Evolutionary conservation across 306 rosid genomes (phyloP), one percentile per base, ranked within the genome.

Genomic region (Dryas octopetala): DNA sequence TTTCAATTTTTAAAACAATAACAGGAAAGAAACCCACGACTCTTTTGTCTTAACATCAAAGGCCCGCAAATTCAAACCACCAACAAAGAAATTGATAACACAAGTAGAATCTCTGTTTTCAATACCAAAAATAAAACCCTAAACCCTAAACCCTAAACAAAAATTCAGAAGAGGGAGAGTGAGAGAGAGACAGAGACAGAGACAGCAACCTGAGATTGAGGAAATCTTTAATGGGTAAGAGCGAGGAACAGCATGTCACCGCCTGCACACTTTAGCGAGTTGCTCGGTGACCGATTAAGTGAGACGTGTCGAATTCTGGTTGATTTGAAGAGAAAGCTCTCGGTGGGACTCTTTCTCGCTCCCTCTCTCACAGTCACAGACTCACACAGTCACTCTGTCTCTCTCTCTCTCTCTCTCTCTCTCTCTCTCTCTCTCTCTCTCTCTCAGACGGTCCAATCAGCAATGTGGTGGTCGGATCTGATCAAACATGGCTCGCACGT

Each of bases 271-370:
- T 38, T 5, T 23, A 70, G 43, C 48, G 50, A 73, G 23, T 38
- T 26, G 73, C 64, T 32, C 64, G 71, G n/a, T 15, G 58, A 46
- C 19, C 4, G 47, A 15, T 32, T 28, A 46, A 46, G 2, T 17
- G 15, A 32, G 41, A 19, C 45, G 54, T 9, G 55, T 1, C 50
- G 40, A 28, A 23, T 16, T 71, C 17, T n/a, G 51, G n/a, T 14
- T 13, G 43, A 55, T 15, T 19, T 45, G 10, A 10, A 8, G 57
- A 23, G 50, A 14, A 71, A 7, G 40, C 16, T 70, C 28, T 53
- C 17, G 74, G 74, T 54, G 63, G 49, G 51, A 17, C 26, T 71
- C 50, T 55, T 43, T 64, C 49, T 43, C 51, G 32, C 64, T 41
- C 54, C 26, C 67, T 43, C 68, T 15, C 67, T 59, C 53, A 17